Conservation (phyloP, 2,329 filamentous ascomycete genomes). For the Fusarium sacchari region DNA sequence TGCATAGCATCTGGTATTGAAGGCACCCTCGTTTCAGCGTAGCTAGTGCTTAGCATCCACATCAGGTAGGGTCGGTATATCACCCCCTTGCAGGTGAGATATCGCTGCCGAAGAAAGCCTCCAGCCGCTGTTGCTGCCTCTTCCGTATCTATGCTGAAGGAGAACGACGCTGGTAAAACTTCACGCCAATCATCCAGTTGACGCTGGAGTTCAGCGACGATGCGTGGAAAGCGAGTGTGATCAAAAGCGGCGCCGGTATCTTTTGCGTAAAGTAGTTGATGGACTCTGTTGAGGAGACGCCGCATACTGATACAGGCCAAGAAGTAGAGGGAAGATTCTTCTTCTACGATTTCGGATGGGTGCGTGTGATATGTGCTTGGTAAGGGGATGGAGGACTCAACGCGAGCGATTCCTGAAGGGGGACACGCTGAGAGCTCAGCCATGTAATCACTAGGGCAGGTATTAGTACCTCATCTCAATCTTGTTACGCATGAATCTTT, state of each 20-base stretch:
- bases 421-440: slow-evolving; percentile 62
- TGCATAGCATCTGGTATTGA: slow-evolving; percentile 49
- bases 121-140: slow-evolving; percentile 53
- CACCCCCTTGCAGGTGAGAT: slow-evolving; percentile 62
- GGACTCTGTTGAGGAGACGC: slow-evolving; percentile 58
- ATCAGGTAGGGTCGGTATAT: slow-evolving; percentile 64
- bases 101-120: slow-evolving; percentile 61
- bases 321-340: slow-evolving; percentile 63
- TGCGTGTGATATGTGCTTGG: slow-evolving; percentile 60
- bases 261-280: slow-evolving; percentile 60
- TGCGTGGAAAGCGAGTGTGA: slow-evolving; percentile 56
- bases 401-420: slow-evolving; percentile 60
- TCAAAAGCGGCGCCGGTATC: slow-evolving; percentile 57
- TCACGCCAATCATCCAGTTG: slow-evolving; percentile 62
- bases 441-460: slow-evolving; percentile 57
- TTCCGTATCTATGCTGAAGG: slow-evolving; percentile 50
- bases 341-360: slow-evolving; percentile 49
- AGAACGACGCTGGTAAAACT: slow-evolving; percentile 55
- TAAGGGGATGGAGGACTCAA: slow-evolving; percentile 61
- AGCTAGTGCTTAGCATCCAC: slow-evolving; percentile 57
- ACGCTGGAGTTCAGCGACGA: slow-evolving; percentile 60
- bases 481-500: rapidly evolving
- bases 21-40: slow-evolving; percentile 40
- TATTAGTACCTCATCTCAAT: rapidly evolving
- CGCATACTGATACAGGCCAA: slow-evolving; percentile 64